Evolutionary conservation across 768 basidiomycete genomes (phyloP), one percentile per base, ranked within the genome.

Genomic region (Leccinum variicolor): DNA sequence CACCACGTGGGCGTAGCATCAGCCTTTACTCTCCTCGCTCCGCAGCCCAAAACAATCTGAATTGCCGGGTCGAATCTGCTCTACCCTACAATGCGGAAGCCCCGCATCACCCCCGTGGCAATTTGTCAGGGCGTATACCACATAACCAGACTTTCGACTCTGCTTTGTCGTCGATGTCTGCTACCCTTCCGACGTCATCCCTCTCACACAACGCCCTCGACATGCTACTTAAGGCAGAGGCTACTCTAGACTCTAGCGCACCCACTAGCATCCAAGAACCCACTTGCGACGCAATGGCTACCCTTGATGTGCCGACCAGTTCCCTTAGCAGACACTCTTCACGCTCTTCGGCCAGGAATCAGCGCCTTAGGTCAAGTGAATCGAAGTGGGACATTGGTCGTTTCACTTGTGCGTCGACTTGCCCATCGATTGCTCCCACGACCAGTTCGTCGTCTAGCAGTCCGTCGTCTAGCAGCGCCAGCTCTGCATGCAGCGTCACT

Each of bases 11-110:
- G 46, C 71, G 72, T 60, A 72, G 69, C 60, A 67, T 73, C 28
- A 74, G 69, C 56, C 69, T 70, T 17, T 66, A 64, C 55, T 72
- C 69, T 62, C 65, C 69, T 63, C 67, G 63, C 52, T 61, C 62
- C 65, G 65, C 69, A 67, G 62, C 23, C n/a, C 59, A 64, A 60
- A 60, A 41, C 54, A 55, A 57, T 52, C 54, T 51, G 59, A 59
- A 59, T 60, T 63, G 29, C 50, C 63, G 59, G 45, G 56, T 62
- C 54, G 64, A 56, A 15, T 52, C 64, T 60, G 31, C 51, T 54
- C 52, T 67, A 57, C 62, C 70, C 64, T 66, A 56, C 67, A 74
- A 72, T 57, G 73, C 69, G 71, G 73, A 63, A 66, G 48, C 67
- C 62, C 72, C 64, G 65, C 66, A 65, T 60, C 55, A 61, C 41